phyloP scores from a whole-genome alignment of 768 basidiomycete genomes.

The Cystobasidium tubakii region DNA sequence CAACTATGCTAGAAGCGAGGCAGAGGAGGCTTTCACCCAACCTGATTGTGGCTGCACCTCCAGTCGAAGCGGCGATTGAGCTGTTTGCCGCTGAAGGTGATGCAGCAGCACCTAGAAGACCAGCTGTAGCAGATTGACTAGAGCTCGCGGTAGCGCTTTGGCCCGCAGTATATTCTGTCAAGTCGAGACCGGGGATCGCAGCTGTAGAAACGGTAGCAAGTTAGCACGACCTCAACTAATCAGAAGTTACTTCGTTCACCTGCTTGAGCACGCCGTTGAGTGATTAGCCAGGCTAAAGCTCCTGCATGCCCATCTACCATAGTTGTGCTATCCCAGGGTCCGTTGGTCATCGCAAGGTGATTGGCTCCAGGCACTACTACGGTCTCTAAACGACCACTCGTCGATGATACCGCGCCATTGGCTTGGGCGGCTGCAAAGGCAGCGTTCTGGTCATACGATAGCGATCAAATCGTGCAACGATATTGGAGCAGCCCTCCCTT shows the following conservation, averaged over 20 bases:
- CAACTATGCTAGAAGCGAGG: too few relatives aligned
- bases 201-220: not conserved
- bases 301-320: slow-evolving; percentile 8
- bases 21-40: not conserved
- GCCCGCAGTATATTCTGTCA: not conserved
- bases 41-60: not conserved
- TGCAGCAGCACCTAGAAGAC: not conserved
- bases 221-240: not conserved
- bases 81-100: not conserved
- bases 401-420: not conserved
- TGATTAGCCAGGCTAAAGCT: slow-evolving; percentile 8
- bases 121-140: not conserved
- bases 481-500: too few relatives aligned
- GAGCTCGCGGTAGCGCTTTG: not conserved
- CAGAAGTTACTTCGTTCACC: not conserved
- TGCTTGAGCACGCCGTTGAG: not conserved
- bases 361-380: slow-evolving; percentile 10
- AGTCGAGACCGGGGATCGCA: not conserved
- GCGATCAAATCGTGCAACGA: too few relatives aligned
- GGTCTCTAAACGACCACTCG: not conserved
- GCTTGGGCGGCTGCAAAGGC: not conserved
- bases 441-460: too few relatives aligned
- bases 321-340: not conserved
- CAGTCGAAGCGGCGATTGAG: not conserved
- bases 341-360: slow-evolving; percentile 11